Evolutionary conservation across 2,329 filamentous ascomycete genomes (phyloP), one percentile per base, ranked within the genome.

Genomic region (Helicocarpus griseus): DNA sequence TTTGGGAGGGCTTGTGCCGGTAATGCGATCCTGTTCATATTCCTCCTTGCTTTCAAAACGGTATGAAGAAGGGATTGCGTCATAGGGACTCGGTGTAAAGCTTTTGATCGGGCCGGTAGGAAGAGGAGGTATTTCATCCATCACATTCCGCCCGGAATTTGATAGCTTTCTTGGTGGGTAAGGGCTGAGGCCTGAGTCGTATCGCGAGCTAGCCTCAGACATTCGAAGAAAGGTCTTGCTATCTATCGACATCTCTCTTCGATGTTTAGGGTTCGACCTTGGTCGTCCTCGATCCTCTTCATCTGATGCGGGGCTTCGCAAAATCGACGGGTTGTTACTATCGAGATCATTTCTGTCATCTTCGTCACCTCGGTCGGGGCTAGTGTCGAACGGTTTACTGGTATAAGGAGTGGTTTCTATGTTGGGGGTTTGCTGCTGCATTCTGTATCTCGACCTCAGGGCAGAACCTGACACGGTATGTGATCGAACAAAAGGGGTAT

Each of bases 401-500:
- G 44, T 47, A 11, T 35, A 47, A 1, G 29, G 19, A 24, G 14
- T 35, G 35, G n/a, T n/a, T n/a, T 24, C 21, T 19, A 3, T 44
- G 41, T n/a, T 26, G 11, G 24, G 21, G n/a, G 29, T 11, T n/a
- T n/a, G n/a, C n/a, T n/a, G n/a, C 13, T 8, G 29, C 19, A 4
- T 47, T 17, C 39, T 19, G 9, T 22, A 21, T 43, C 28, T 43
- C 14, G 48, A 50, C 19, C 48, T 43, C 24, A 43, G 13, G 17
- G 13, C 39, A 8, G 57, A 54, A 17, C 58, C 53, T 2, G 52
- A 39, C 56, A 63, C 60, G 50, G 58, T 59, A 49, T 68, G 71
- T 14, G 70, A 63, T 22, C 69, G 61, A 1, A 77, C 77, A 54
- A 81, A 81, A 0, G 71, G 73, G 17, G 77, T 76, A 54, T 80